Base-by-base conservation (phyloP, 2,329 filamentous ascomycete species). In the Magnaporthiopsis rhizophila region DNA sequence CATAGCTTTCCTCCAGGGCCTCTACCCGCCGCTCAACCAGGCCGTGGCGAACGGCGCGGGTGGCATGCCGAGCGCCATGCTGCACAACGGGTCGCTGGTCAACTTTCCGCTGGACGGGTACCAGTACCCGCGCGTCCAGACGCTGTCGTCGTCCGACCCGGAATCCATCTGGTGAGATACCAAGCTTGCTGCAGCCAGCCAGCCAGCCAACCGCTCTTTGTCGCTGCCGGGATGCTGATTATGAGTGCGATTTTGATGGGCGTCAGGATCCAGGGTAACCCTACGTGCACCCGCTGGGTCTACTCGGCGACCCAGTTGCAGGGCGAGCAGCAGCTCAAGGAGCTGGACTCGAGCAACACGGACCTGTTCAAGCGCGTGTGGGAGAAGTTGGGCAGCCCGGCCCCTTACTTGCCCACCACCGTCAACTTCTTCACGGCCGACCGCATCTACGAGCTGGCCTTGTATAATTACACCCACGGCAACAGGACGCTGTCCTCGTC, bases 1-100 rank as follows among this genome's bases (percentile, higher is more conserved):
- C 45, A 79, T 85, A 62, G 91, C 88, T 0, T 96, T 96, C 75
- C 77, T 95, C 69, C 92, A 97, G 73, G 92, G 89, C 5, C 80
- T 97, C 4, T 97, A 96, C 72, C 92, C 92, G 2, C 90, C 91
- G 0, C 81, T 83, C 0, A 80, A 80, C 4, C 66, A 70, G 12
- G 67, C 70, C 0, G 78, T 76, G 38, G 70, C 74, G 7, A 71
- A 74, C 5, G 72, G 78, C 1, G 78, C 78, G 18, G 74, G 72
- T 21, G 74, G 74, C 28, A 66, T 68, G 4, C 68, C 67, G 0
- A 67, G 68, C 0, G 69, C 71, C 15, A 64, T 64, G 12, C 65
- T 72, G 2, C 61, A 69, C 50, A 69, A 74, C 71, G 86, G 86
- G 13, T 84, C 82, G 5, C 74, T 78, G 2, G 77, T 89, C 7